A percentile compares a stretch with the other conserved stretches of the same genome.
Evolutionary conservation across 2,329 filamentous ascomycete genomes (phyloP).

Genomic region (Aaosphaeria arxii): DNA sequence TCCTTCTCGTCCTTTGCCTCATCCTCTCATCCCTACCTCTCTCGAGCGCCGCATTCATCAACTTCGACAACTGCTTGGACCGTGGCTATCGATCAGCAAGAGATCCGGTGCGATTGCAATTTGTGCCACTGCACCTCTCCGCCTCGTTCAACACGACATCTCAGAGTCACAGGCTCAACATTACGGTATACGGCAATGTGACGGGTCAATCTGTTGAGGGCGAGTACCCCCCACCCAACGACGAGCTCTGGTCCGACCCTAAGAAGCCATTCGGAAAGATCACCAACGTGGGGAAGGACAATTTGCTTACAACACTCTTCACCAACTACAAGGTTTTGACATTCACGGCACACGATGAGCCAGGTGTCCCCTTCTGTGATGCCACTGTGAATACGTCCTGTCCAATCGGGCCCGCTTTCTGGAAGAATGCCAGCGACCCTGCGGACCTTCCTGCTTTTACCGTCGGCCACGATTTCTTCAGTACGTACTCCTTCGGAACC

Average conservation of each 20-base stretch:
- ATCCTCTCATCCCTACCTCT: conserved; percentile 21
- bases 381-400: conserved; percentile 60
- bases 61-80: conserved; percentile 80
- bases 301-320: conserved; percentile 70
- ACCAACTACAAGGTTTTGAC: conserved; percentile 70
- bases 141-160: conserved; percentile 67
- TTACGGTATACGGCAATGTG: conserved; percentile 90
- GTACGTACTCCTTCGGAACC: conserved; percentile 83
- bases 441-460: conserved; percentile 67
- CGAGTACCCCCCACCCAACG: conserved; percentile 53
- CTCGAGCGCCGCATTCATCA: conserved; percentile 56
- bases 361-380: conserved; percentile 63
- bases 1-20: conserved; percentile 21
- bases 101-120: conserved; percentile 67
- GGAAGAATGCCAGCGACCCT: conserved; percentile 52
- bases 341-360: conserved; percentile 65
- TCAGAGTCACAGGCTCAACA: conserved; percentile 62
- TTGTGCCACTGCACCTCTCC: conserved; percentile 70
- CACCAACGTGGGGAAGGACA: conserved; percentile 56
- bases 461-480: conserved; percentile 69
- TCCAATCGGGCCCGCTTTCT: conserved; percentile 73
- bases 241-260: conserved; percentile 60
- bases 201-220: conserved; percentile 63
- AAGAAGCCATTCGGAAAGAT: conserved; percentile 74
- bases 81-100: conserved; percentile 56